Evolutionary conservation across 176 grass and related monocot genomes (phyloP), one percentile per base, ranked within the genome.

Genomic region (Chrysopogon serrulatus): DNA sequence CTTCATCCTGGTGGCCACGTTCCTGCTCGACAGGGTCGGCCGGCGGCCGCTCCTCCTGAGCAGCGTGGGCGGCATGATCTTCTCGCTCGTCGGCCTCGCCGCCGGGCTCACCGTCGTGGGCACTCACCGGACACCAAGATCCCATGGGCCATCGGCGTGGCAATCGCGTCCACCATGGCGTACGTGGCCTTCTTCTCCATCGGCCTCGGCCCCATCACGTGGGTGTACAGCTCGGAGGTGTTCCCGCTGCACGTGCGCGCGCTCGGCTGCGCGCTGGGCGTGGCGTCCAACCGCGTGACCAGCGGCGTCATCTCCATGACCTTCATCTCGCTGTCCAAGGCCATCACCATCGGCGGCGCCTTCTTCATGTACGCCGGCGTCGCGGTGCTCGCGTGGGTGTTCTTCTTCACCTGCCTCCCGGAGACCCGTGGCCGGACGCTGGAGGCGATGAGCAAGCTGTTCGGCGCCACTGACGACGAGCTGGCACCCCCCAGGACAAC

Each of bases 151-250:
- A 45, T 97, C 48, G 91, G 57, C 76, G 5, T 97, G 54, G 76
- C 78, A 83, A 97, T 97, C 74, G 82, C 80, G 10, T 90, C 89
- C 34, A 81, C 85, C 60, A 62, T 97, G 45, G 71, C 87, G 34
- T 93, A 91, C 63, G 94, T 97, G 5, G 89, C 90, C 40, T 97
- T 93, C 81, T 97, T 93, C 94, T 97, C 94, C 27, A 93, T 97
- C 78, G 94, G 94, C 0, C 78, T 97, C 7, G 94, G 94, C 8
- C 94, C 94, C 78, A 91, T 97, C 67, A 89, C 94, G 53, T 88
- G 94, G 84, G 94, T 97, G 63, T 97, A 97, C 78, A 87, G 81
- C 59, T 91, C 94, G 0, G 94, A 97, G 86, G 86, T 97, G 47
- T 93, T 93, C 81, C 91, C 94, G 83, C 89, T 97, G 51, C 87